These are phyloP conservation scores for Amaranthus palmeri DNA, from an alignment of 148 eudicot species.

Conservation along the genomic window DNA sequence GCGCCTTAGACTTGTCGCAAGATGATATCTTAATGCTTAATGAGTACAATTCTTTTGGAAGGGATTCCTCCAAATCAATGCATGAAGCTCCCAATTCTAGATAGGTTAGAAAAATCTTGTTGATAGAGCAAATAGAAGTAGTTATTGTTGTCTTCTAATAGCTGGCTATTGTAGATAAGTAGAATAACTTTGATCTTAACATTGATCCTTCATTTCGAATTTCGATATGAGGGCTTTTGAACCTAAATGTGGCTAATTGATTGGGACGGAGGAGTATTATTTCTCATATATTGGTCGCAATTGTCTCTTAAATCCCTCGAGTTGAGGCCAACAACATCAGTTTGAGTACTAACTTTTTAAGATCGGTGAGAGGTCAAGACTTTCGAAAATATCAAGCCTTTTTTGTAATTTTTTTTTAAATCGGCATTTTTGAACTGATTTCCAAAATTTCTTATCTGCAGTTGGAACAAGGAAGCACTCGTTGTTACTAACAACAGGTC, in stretches of 20 bases:
- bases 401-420: too few relatives aligned
- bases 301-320: background rate
- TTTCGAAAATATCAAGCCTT: background rate
- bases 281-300: background rate
- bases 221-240: background rate
- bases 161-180: constrained; percentile 14
- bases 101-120: constrained; percentile 4
- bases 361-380: background rate
- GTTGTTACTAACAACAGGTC: too few relatives aligned
- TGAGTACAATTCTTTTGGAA: constrained; percentile 35
- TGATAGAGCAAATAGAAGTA: background rate
- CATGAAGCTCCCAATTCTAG: background rate
- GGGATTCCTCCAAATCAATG: constrained; percentile 16
- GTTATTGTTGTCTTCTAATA: constrained; percentile 1
- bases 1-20: constrained; percentile 48
- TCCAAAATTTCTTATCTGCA: too few relatives aligned
- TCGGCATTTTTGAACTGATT: too few relatives aligned
- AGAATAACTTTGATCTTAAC: background rate
- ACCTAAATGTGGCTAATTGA: too few relatives aligned
- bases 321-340: too few relatives aligned
- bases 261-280: background rate
- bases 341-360: background rate
- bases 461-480: too few relatives aligned
- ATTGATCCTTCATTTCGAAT: background rate
- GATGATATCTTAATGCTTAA: constrained; percentile 58